Conservation (phyloP, 768 basidiomycete genomes). For the Fomitopsis serialis region DNA sequence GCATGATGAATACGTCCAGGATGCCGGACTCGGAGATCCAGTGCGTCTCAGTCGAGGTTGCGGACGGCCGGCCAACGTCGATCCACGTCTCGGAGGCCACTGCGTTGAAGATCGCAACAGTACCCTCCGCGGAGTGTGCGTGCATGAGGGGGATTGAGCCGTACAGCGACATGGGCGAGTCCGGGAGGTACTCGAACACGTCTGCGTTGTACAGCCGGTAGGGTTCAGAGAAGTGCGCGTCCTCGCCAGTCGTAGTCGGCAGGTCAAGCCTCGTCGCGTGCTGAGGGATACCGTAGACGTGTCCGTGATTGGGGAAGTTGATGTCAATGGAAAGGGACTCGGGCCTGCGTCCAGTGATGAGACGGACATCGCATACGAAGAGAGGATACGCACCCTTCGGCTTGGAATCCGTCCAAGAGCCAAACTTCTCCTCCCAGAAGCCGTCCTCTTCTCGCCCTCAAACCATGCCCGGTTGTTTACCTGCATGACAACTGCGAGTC, state of each 20-base stretch:
- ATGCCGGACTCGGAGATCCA: slow-evolving; percentile 99
- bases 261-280: slow-evolving; percentile 89
- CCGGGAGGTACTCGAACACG: slow-evolving; percentile 92
- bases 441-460: slow-evolving; percentile 81
- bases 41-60: slow-evolving; percentile 78
- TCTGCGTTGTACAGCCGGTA: slow-evolving; percentile 95
- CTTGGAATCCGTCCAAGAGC: slow-evolving; percentile 86
- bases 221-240: slow-evolving; percentile 77
- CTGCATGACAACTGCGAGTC: slow-evolving; percentile 48
- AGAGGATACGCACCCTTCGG: slow-evolving; percentile 69
- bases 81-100: slow-evolving; percentile 93
- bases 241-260: slow-evolving; percentile 80
- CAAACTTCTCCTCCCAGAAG: slow-evolving; percentile 87
- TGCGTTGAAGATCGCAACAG: slow-evolving; percentile 86
- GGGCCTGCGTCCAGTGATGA: slow-evolving; percentile 55
- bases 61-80: slow-evolving; percentile 69
- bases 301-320: slow-evolving; percentile 84
- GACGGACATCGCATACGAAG: background rate
- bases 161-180: slow-evolving; percentile 76
- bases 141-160: slow-evolving; percentile 92
- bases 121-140: slow-evolving; percentile 82
- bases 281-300: slow-evolving; percentile 95
- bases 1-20: slow-evolving; percentile 88
- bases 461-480: slow-evolving; percentile 69
- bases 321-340: slow-evolving; percentile 93